Percentiles rank a stretch among this genome's conserved stretches.
Conservation (phyloP, 129 eudicot genomes). For the Tagetes patula region DNA sequence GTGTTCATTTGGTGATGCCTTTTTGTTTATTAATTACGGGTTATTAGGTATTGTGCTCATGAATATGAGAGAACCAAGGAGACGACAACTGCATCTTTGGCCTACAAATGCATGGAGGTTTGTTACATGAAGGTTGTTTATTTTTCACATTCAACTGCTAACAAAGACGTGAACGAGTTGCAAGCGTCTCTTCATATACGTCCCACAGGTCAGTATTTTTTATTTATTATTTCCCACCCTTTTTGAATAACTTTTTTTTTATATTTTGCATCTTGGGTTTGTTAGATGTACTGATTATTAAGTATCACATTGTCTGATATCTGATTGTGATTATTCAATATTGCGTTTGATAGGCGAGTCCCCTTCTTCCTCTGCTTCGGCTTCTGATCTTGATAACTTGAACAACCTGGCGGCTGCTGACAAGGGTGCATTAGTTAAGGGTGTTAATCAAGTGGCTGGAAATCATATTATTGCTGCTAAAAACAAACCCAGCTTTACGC, state of each 20-base stretch:
- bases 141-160: slow-evolving; percentile 59
- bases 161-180: slow-evolving; percentile 76
- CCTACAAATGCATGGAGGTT: slow-evolving; percentile 93
- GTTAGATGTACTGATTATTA: not conserved
- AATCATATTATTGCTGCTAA: slow-evolving; percentile 64
- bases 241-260: not conserved
- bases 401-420: slow-evolving; percentile 58
- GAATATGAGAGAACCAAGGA: slow-evolving; percentile 88
- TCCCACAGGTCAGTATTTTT: slow-evolving; percentile 56
- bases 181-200: slow-evolving; percentile 68
- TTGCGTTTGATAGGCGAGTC: slow-evolving; percentile 61
- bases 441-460: slow-evolving; percentile 65
- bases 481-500: slow-evolving; percentile 58
- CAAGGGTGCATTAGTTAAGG: slow-evolving; percentile 59
- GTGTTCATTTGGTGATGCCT: slow-evolving; percentile 12
- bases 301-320: not conserved
- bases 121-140: slow-evolving; percentile 84
- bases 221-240: not conserved
- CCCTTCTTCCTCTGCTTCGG: slow-evolving; percentile 95
- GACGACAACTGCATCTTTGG: slow-evolving; percentile 88
- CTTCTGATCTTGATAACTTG: slow-evolving; percentile 92
- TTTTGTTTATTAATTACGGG: slow-evolving; percentile 3
- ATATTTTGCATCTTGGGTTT: not conserved
- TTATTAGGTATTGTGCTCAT: slow-evolving; percentile 82
- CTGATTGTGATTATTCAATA: slow-evolving; percentile 12